Percentiles rank a stretch among this genome's conserved stretches.
Evolutionary conservation across 768 basidiomycete genomes (phyloP).

Genomic region (Rhizopogon vulgaris): DNA sequence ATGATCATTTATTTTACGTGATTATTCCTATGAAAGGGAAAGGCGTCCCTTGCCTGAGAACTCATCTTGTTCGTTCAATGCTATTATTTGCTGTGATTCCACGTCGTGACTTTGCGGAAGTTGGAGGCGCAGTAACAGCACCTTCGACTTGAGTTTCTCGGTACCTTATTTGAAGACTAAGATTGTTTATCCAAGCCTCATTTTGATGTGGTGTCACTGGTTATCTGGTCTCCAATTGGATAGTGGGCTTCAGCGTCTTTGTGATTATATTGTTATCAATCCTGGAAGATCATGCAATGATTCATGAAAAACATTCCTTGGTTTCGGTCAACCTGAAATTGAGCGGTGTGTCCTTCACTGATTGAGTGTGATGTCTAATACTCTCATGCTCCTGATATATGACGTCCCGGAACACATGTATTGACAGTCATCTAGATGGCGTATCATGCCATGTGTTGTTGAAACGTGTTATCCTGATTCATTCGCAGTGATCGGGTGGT

Average conservation of each 20-base stretch:
- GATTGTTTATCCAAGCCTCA: constrained; percentile 13
- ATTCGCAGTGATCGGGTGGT: constrained; percentile 2
- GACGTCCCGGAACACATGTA: constrained; percentile 3
- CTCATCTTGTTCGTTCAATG: background rate
- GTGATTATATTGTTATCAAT: constrained; percentile 7
- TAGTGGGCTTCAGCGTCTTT: constrained; percentile 8
- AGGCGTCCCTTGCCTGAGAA: constrained; percentile 21
- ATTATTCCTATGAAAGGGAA: constrained; percentile 12
- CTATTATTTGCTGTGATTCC: constrained; percentile 8
- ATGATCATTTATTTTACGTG: constrained; percentile 17
- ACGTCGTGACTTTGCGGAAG: constrained; percentile 6
- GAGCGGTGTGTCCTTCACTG: constrained; percentile 7
- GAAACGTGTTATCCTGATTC: constrained; percentile 18
- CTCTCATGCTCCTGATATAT: constrained; percentile 4
- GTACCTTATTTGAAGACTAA: constrained; percentile 8
- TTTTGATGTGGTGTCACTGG: constrained; percentile 18
- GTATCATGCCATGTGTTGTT: constrained; percentile 17
- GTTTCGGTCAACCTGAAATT: background rate
- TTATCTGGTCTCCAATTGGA: constrained; percentile 12
- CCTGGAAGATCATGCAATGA: constrained; percentile 1
- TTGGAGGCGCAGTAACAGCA: constrained; percentile 11
- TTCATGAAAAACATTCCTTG: background rate
- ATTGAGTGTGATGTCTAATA: constrained; percentile 8
- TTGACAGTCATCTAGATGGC: constrained; percentile 1
- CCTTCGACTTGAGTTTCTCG: constrained; percentile 10